These are phyloP conservation scores for Gracilariopsis chorda DNA, from an alignment of 23 red algal genomes.

Conservation along the genomic window DNA sequence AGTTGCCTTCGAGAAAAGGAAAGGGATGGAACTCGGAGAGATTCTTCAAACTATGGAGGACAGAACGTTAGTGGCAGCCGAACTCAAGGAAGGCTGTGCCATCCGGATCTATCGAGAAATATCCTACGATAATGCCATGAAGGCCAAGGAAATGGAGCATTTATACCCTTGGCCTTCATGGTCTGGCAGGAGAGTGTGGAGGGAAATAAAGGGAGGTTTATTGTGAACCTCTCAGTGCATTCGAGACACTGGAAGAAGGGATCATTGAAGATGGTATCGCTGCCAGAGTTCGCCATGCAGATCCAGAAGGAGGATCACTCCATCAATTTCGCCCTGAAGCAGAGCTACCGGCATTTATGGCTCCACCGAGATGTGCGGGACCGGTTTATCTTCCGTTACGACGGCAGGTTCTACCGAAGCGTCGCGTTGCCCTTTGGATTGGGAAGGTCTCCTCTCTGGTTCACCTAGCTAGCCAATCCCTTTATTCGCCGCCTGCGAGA, in stretches of 20 bases:
- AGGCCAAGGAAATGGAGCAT: not conserved
- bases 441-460: not conserved
- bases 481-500: not conserved
- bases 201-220: not conserved
- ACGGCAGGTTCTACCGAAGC: not conserved
- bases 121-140: not conserved
- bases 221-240: not conserved
- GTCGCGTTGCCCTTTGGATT: not conserved
- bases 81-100: not conserved
- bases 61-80: not conserved
- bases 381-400: not conserved
- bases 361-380: not conserved
- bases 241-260: not conserved
- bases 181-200: constrained; percentile 1
- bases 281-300: not conserved
- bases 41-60: not conserved
- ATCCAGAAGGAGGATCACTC: not conserved
- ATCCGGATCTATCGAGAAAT: not conserved
- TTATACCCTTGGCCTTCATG: not conserved
- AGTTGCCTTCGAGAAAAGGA: not conserved
- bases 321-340: not conserved
- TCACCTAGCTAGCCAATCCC: not conserved
- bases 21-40: not conserved
- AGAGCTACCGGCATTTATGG: not conserved
- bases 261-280: not conserved